These are phyloP conservation scores for Hanseniaspora taiwanica DNA, from an alignment of 805 yeast species.

Conservation along the genomic window DNA sequence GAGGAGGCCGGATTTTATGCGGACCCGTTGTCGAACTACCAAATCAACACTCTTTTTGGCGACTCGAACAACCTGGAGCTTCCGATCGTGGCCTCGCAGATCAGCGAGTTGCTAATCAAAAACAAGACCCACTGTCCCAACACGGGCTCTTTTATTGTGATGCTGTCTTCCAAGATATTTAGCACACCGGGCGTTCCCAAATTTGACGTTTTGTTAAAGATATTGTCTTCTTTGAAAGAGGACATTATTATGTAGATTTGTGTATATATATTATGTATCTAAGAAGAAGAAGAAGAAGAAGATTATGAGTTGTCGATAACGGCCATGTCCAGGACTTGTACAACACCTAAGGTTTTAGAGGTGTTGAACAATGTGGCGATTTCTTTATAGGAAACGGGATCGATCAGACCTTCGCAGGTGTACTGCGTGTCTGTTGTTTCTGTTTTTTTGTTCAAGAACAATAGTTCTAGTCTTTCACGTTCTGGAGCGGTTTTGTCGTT, in stretches of 20 bases:
- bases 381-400: conserved; percentile 71
- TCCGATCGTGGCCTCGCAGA: conserved; percentile 35
- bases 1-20: neutral
- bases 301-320: conserved; percentile 52
- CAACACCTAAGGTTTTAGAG: conserved; percentile 39
- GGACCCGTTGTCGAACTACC: neutral
- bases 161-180: conserved; percentile 17
- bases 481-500: conserved; percentile 31
- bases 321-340: conserved; percentile 83
- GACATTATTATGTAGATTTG: neutral
- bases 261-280: neutral
- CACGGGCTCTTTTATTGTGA: conserved; percentile 1
- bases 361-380: conserved; percentile 48
- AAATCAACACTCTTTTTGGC: conserved; percentile 29
- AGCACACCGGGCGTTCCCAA: conserved; percentile 3
- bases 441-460: conserved; percentile 31
- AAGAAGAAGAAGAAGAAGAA: conserved; percentile 3
- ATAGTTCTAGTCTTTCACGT: conserved; percentile 28
- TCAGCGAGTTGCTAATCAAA: conserved; percentile 20
- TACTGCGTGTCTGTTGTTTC: too few species aligned
- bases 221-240: conserved; percentile 9
- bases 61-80: conserved; percentile 33
- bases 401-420: conserved; percentile 61
- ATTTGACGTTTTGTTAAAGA: conserved; percentile 9
- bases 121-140: neutral